Conservation (phyloP, 179 eudicot genomes). For the Beta corolliflora region DNA sequence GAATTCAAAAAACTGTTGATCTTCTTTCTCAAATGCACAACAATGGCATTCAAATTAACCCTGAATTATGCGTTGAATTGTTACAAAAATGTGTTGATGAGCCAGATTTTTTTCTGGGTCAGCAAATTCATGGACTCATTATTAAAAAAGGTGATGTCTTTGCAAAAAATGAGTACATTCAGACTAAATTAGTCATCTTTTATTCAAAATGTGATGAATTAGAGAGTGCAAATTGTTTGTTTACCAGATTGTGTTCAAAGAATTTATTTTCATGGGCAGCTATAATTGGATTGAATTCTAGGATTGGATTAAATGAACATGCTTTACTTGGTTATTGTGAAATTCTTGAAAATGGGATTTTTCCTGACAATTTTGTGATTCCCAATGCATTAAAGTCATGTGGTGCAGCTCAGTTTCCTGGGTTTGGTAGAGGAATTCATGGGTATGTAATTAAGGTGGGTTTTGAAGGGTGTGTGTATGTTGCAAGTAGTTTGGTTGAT, state of each 20-base stretch:
- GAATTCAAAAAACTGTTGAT: constrained; percentile 40
- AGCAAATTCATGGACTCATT: constrained; percentile 55
- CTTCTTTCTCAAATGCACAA: constrained; percentile 36
- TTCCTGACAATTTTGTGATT: constrained; percentile 56
- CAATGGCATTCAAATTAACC: constrained; percentile 33
- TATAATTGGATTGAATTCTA: constrained; percentile 49
- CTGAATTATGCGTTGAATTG: constrained; percentile 47
- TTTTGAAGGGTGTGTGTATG: constrained; percentile 49
- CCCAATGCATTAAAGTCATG: constrained; percentile 66
- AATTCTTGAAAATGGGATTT: constrained; percentile 48
- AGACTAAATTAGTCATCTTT: constrained; percentile 54
- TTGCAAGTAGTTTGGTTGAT: constrained; percentile 58
- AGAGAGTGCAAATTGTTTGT: constrained; percentile 34
- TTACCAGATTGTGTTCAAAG: constrained; percentile 26
- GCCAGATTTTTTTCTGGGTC: constrained; percentile 40
- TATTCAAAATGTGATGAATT: constrained; percentile 57
- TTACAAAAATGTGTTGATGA: constrained; percentile 52
- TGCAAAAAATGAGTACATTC: constrained; percentile 49
- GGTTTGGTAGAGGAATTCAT: constrained; percentile 57
- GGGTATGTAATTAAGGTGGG: constrained; percentile 52
- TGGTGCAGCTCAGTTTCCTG: constrained; percentile 39
- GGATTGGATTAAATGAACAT: constrained; percentile 35
- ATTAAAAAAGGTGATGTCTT: constrained; percentile 54
- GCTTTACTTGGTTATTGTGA: constrained; percentile 49
- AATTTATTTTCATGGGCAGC: constrained; percentile 66